Base-by-base conservation (phyloP, 768 basidiomycete genomes). In the Epithele typhae region DNA sequence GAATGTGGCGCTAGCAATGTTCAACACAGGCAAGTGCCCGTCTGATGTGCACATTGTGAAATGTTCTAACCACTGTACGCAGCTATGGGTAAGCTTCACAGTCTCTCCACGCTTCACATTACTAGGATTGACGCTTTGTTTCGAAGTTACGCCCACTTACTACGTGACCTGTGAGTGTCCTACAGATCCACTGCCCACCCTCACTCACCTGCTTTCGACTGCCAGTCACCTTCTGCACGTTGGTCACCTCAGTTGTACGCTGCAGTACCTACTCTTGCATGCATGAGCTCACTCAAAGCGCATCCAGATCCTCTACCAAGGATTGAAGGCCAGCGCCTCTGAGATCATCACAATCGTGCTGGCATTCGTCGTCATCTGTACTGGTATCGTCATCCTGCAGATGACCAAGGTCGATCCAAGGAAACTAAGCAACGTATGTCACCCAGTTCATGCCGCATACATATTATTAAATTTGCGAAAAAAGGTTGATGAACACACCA, bases 331-430 rank as follows among this genome's bases (percentile, higher is more conserved):
- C 1, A 74, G 81, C 7, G 83, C 76, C 0, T 68, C 79, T 0
- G 77, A 87, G 54, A 91, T 97, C 43, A 76, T 96, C 35, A 94
- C 92, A 1, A 75, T 96, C 49, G 82, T 93, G 18, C 76, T 93
- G 68, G 92, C 82, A 5, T 96, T 97, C 73, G 67, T 92, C 48
- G 81, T 87, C 40, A 92, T 92, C 38, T 90, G 87, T 58, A 69
- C 90, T 12, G 93, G 94, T 9, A 95, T 96, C 61, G 83, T 85
- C 30, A 84, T 97, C 51, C 79, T 97, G 5, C 94, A 97, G 65
- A 87, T 94, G 82, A 87, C 84, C 62, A 89, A 90, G 65, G 82
- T 96, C 52, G 93, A 97, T 61, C 93, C 94, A 4, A 70, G 72
- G 21, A 68, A 78, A 38, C 76, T 95, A 53, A 68, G 68, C 42